Evolutionary conservation across 78 protist species (phyloP).

Genomic region (Speleostelium caveatum): DNA sequence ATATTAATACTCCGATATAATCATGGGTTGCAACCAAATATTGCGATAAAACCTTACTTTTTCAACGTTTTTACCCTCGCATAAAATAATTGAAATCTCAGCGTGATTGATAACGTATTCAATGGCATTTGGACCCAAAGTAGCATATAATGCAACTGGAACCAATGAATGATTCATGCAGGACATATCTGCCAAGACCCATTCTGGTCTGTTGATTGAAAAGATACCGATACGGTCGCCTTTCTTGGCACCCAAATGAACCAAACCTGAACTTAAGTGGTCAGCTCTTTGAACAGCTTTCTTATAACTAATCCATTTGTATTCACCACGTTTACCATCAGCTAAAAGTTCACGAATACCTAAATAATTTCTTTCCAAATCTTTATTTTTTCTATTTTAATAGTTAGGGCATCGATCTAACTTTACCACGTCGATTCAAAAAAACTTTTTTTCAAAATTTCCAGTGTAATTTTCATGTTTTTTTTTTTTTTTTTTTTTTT

Average conservation of each 20-base stretch:
- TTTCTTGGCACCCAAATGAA: conserved; percentile 30
- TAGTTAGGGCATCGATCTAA: not conserved
- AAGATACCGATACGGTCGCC: conserved; percentile 80
- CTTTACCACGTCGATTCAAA: not conserved
- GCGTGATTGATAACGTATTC: conserved; percentile 81
- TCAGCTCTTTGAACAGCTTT: conserved; percentile 40
- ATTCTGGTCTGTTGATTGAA: conserved; percentile 85
- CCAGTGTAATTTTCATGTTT: not conserved
- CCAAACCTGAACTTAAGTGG: conserved; percentile 56
- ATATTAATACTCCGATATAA: not conserved
- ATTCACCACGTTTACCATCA: conserved; percentile 74
- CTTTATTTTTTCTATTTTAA: conserved; percentile 9
- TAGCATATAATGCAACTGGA: conserved; percentile 79
- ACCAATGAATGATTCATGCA: conserved; percentile 36
- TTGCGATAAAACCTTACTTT: not conserved
- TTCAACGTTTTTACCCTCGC: conserved; percentile 54
- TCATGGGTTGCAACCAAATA: not conserved
- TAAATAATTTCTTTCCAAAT: conserved; percentile 40
- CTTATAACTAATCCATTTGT: conserved; percentile 61
- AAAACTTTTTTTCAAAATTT: not conserved
- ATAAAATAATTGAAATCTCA: conserved; percentile 46
- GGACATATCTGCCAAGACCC: conserved; percentile 85
- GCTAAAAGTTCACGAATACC: conserved; percentile 60
- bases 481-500: conserved; percentile 1
- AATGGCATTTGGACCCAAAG: conserved; percentile 84